Evolutionary conservation across 495 filamentous ascomycete species (phyloP), one percentile per base, ranked within the genome.

Genomic region (Schizothecium vesticola): DNA sequence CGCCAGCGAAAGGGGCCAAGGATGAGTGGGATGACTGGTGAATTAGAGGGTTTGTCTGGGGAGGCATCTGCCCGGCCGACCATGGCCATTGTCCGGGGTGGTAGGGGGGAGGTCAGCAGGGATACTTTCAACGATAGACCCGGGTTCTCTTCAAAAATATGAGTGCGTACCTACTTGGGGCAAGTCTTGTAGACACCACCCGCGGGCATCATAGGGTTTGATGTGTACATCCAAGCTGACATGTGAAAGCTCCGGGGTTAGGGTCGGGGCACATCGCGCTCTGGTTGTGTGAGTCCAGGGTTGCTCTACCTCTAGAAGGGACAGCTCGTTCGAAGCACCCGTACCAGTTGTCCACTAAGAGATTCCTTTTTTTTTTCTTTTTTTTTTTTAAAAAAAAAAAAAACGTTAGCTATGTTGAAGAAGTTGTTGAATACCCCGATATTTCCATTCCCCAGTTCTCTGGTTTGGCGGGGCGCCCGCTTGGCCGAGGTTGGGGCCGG

Each of bases 1-100:
- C 80, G 66, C 71, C 75, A 66, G 74, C 69, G 16, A 74, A 76
- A n/a, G 63, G 70, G 9, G 75, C 78, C 59, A 82, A 86, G 73
- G 86, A 88, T 57, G 83, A 87, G 36, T 90, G 87, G 88, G 87
- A 90, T 73, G 86, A 89, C 74, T 89, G 87, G 87, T 90, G 76
- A 77, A 26, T 23, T 13, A 11, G 24, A 82, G 84, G 69, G 9
- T 13, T 13, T 12, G 13, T 11, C 21, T 7, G 10, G 29, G 16
- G 61, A 19, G 25, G 3, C 12, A 10, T 51, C 4, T 23, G 33
- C n/a, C n/a, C n/a, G 5, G 16, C 26, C 16, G 11, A 12, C 11
- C 33, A 19, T 36, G 33, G 33, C 13, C 33, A 23, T 28, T 16
- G 13, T 59, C 4, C 23, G 62, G 33, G 10, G 62, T 36, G 12